Conservation (phyloP, 1,284 basidiomycete species). For the Somion occarium region DNA sequence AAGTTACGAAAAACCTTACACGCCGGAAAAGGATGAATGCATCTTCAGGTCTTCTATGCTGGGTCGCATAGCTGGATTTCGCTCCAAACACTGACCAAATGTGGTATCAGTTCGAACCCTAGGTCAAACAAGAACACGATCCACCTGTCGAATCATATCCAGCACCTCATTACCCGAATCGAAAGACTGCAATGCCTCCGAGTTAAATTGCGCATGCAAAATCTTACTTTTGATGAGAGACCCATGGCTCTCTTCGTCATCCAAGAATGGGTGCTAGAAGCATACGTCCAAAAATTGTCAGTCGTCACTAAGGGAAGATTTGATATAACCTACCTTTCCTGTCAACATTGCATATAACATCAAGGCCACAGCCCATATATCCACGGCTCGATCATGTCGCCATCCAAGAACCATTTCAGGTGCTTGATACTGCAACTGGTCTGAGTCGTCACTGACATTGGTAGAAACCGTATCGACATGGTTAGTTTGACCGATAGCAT, state of each 20-base stretch:
- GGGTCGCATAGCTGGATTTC: constrained; percentile 3
- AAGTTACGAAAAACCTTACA: background rate
- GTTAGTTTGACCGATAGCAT: background rate
- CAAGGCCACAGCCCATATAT: constrained; percentile 80
- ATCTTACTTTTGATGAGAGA: background rate
- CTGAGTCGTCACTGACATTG: background rate
- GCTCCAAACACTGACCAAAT: constrained; percentile 8
- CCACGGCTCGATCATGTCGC: constrained; percentile 68
- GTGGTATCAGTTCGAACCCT: no score
- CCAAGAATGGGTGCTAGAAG: constrained; percentile 5
- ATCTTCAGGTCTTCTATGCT: background rate
- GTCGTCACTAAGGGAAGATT: no score
- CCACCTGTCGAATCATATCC: background rate
- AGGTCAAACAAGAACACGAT: no score
- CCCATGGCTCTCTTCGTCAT: background rate
- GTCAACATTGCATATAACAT: constrained; percentile 68
- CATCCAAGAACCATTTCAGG: constrained; percentile 71
- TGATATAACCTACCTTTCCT: constrained; percentile 40
- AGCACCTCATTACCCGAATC: background rate
- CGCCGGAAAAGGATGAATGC: constrained; percentile 1
- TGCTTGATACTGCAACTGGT: background rate
- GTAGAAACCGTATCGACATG: background rate
- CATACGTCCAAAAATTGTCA: no score
- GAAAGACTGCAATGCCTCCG: background rate
- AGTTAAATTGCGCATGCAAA: background rate